Conservation (phyloP, 352 stramenopile species). For the Pythium brassicae region DNA sequence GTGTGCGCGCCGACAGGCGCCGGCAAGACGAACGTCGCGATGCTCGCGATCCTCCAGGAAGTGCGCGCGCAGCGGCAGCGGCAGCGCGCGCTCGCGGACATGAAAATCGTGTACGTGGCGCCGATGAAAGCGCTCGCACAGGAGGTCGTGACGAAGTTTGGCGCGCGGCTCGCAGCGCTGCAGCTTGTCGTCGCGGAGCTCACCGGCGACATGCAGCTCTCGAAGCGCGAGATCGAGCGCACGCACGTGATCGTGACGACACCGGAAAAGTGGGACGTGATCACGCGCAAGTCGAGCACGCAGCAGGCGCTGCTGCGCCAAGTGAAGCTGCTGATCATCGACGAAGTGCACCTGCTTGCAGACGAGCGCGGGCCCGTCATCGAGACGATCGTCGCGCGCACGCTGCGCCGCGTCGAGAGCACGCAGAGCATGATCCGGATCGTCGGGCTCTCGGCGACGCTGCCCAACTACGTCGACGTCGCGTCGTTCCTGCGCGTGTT, state of each 20-base stretch:
- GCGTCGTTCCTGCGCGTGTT: constrained; percentile 96
- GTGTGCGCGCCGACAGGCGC: constrained; percentile 97
- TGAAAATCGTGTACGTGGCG: constrained; percentile 97
- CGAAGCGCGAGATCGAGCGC: constrained; percentile 92
- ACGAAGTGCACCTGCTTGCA: constrained; percentile 99
- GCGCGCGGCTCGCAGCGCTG: constrained; percentile 66
- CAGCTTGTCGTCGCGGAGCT: constrained; percentile 89
- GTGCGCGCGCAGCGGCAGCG: constrained; percentile 72
- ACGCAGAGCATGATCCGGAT: constrained; percentile 97
- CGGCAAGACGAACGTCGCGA: constrained; percentile 99
- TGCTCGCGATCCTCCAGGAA: constrained; percentile 97
- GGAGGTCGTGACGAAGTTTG: constrained; percentile 99
- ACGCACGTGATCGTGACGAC: constrained; percentile 98
- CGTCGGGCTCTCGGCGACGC: constrained; percentile 97
- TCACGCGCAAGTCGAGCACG: constrained; percentile 94
- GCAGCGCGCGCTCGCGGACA: constrained; percentile 42
- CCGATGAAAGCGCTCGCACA: constrained; percentile 98
- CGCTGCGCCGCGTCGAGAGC: constrained; percentile 96
- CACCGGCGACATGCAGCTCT: constrained; percentile 98
- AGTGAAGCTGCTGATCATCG: constrained; percentile 98
- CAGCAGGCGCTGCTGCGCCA: constrained; percentile 89
- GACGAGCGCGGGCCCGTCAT: constrained; percentile 98
- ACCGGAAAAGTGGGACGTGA: constrained; percentile 99
- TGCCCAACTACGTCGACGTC: constrained; percentile 99
- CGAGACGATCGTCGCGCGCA: constrained; percentile 98